Evolutionary conservation across 768 basidiomycete genomes (phyloP).

Genomic region (Auriscalpium orientale): DNA sequence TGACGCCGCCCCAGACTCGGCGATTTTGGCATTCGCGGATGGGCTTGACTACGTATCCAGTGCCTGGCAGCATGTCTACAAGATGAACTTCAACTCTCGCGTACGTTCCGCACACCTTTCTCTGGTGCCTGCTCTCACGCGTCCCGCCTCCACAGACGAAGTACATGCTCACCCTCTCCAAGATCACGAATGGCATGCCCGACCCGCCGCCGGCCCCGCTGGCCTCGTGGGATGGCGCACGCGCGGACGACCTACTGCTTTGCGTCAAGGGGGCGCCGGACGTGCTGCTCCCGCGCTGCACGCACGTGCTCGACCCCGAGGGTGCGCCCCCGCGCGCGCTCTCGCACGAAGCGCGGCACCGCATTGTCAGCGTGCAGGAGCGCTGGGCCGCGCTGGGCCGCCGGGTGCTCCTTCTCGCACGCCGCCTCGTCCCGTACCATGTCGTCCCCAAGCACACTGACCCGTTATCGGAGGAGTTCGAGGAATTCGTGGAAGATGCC

Average conservation of each 20-base stretch:
- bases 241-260: slow-evolving; percentile 23
- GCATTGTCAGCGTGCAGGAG: slow-evolving; percentile 33
- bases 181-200: slow-evolving; percentile 1
- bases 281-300: slow-evolving; percentile 35
- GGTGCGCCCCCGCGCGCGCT: slow-evolving; percentile 30
- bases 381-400: slow-evolving; percentile 46
- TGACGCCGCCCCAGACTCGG: slow-evolving; percentile 32
- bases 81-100: slow-evolving; percentile 32
- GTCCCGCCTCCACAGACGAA: slow-evolving; percentile 36
- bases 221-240: slow-evolving; percentile 22
- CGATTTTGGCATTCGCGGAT: slow-evolving; percentile 45
- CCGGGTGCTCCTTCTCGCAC: slow-evolving; percentile 55
- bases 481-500: slow-evolving; percentile 34
- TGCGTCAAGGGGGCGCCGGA: slow-evolving; percentile 49
- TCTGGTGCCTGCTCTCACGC: not conserved
- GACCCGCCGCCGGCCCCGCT: slow-evolving; percentile 17
- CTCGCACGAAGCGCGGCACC: slow-evolving; percentile 18
- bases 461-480: slow-evolving; percentile 29
- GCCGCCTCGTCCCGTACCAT: slow-evolving; percentile 30
- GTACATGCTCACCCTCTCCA: slow-evolving; percentile 42
- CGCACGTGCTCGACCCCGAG: slow-evolving; percentile 29
- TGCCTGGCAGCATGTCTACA: slow-evolving; percentile 19
- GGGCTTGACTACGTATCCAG: slow-evolving; percentile 5
- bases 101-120: slow-evolving; percentile 21
- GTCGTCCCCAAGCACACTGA: slow-evolving; percentile 24